Evolutionary conservation across 2,329 filamentous ascomycete species (phyloP).

Genomic region (Fusarium pseudoanthophilum): DNA sequence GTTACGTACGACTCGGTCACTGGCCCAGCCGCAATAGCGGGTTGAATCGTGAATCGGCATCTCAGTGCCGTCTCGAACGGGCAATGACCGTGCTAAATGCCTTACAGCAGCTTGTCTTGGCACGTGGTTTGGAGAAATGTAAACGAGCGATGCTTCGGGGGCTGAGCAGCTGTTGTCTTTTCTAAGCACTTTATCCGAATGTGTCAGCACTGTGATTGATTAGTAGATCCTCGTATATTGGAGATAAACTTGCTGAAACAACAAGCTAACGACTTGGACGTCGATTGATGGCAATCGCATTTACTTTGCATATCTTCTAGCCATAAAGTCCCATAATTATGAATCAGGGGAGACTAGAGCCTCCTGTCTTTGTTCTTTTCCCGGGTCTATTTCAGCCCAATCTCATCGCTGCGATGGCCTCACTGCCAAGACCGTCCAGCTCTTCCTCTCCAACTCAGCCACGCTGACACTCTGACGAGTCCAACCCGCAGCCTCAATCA

Average conservation of each 20-base stretch:
- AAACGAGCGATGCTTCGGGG: background rate
- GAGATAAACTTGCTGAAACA: background rate
- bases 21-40: slow-evolving; percentile 5
- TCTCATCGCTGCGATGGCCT: background rate
- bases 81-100: background rate
- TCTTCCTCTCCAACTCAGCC: background rate
- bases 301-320: background rate
- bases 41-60: background rate
- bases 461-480: background rate
- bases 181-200: background rate
- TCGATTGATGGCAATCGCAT: background rate
- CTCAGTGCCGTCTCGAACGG: background rate
- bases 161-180: background rate
- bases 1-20: background rate
- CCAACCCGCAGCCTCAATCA: background rate
- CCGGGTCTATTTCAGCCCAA: fast-evolving
- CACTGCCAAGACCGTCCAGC: background rate
- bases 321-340: fast-evolving
- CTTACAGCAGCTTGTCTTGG: background rate
- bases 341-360: too few relatives aligned
- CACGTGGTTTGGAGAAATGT: background rate
- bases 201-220: background rate
- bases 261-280: fast-evolving
- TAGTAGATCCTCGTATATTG: background rate
- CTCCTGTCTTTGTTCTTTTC: fast-evolving